These are phyloP conservation scores for Neckera pumila DNA, from an alignment of 225 moss, liverwort and hornwort genomes.

Conservation along the genomic window DNA sequence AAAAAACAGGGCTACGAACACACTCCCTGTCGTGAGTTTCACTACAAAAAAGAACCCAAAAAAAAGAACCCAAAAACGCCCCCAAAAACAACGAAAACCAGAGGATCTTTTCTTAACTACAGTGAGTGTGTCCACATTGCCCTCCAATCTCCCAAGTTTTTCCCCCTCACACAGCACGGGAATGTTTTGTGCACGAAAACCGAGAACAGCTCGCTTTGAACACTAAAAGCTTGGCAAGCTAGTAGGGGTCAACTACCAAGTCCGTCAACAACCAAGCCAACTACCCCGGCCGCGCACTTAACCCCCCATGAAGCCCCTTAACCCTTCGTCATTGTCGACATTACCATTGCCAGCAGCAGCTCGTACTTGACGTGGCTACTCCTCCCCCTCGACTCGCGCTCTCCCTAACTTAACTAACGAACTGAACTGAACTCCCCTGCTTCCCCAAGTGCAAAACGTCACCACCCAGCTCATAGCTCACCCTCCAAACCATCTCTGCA, in stretches of 20 bases:
- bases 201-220: not conserved
- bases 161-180: not conserved
- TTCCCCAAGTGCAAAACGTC: not conserved
- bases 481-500: not conserved
- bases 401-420: not conserved
- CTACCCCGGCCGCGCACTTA: not conserved
- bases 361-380: not conserved
- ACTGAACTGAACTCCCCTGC: not conserved
- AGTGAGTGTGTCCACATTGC: not conserved
- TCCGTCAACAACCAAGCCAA: constrained; percentile 9
- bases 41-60: not conserved
- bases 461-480: not conserved
- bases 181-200: not conserved
- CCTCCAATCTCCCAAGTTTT: not conserved
- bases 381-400: not conserved
- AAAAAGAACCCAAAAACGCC: not conserved
- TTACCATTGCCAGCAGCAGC: not conserved
- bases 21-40: not conserved
- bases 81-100: not conserved
- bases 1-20: not conserved
- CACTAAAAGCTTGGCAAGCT: not conserved
- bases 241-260: constrained; percentile 3
- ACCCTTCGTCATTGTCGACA: constrained; percentile 5
- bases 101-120: not conserved
- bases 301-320: not conserved